phyloP scores from a whole-genome alignment of 140 eudicot species.

The Ambrosia hybrid region DNA sequence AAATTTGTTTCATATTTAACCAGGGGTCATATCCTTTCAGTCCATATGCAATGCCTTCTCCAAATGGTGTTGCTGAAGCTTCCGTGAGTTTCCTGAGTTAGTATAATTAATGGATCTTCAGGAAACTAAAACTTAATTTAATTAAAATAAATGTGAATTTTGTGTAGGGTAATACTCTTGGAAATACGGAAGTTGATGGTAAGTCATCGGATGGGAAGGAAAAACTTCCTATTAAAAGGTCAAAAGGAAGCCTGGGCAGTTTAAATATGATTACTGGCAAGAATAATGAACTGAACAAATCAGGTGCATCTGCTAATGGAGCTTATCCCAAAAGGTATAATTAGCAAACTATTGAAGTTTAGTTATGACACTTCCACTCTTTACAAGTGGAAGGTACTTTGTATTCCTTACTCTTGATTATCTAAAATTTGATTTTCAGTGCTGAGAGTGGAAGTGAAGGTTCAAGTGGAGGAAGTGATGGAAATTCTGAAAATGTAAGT shows the following conservation, averaged over 20 bases:
- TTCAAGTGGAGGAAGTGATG: conserved; percentile 98
- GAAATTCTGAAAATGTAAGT: conserved; percentile 85
- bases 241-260: conserved; percentile 93
- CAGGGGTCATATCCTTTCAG: conserved; percentile 96
- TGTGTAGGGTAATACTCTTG: conserved; percentile 66
- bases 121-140: neutral
- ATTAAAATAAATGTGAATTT: conserved; percentile 7
- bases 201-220: conserved; percentile 88
- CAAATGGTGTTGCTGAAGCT: conserved; percentile 92
- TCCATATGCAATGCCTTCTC: conserved; percentile 93
- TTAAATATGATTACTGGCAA: conserved; percentile 94
- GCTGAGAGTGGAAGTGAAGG: conserved; percentile 96
- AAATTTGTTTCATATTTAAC: conserved; percentile 16
- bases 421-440: conserved; percentile 41
- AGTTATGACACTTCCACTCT: neutral
- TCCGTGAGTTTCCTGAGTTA: conserved; percentile 60
- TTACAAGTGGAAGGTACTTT: neutral
- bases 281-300: conserved; percentile 62
- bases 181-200: conserved; percentile 65
- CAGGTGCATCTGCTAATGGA: conserved; percentile 83
- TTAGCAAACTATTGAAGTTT: conserved; percentile 16
- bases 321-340: conserved; percentile 79
- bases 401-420: conserved; percentile 10
- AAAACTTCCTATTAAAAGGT: conserved; percentile 93
- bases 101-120: conserved; percentile 4